A percentile compares a stretch with the other conserved stretches of the same genome.
Conservation (phyloP, 2,329 filamentous ascomycete genomes). For the Colletotrichum sp. region DNA sequence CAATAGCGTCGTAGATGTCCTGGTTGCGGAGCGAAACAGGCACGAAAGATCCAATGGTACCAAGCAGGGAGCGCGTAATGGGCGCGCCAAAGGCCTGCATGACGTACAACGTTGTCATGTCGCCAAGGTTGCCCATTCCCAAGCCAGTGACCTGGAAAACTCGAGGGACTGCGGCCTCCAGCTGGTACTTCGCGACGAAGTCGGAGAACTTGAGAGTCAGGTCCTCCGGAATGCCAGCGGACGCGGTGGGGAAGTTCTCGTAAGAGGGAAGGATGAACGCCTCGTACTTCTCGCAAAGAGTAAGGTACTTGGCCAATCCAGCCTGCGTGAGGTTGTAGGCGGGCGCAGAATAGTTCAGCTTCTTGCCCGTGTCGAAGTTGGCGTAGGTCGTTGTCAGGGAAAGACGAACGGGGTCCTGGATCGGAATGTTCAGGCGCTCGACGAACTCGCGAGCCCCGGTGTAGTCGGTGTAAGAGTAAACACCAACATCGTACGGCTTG, state of each 20-base stretch:
- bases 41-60: conserved; percentile 31
- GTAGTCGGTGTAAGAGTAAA: conserved; percentile 41
- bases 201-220: conserved; percentile 33
- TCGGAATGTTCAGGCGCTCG: conserved; percentile 42
- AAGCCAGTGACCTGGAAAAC: conserved; percentile 45
- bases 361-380: conserved; percentile 40
- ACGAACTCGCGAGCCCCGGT: conserved; percentile 48
- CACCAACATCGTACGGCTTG: conserved; percentile 38
- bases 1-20: conserved; percentile 44
- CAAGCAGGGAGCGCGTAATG: conserved; percentile 38
- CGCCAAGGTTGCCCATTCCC: conserved; percentile 48
- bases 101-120: conserved; percentile 48
- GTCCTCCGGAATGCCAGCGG: conserved; percentile 30
- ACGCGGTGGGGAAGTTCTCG: conserved; percentile 43
- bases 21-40: conserved; percentile 41
- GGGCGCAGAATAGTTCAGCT: conserved; percentile 30
- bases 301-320: conserved; percentile 32
- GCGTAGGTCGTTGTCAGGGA: conserved; percentile 35
- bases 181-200: conserved; percentile 50
- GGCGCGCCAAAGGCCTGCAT: conserved; percentile 44
- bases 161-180: conserved; percentile 44
- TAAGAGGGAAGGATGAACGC: conserved; percentile 37
- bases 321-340: conserved; percentile 22
- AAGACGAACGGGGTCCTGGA: conserved; percentile 26
- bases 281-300: conserved; percentile 33